A percentile compares a stretch with the other conserved stretches of the same genome.
Conservation (phyloP, 306 rosid genomes). For the Rubus parviflorus region DNA sequence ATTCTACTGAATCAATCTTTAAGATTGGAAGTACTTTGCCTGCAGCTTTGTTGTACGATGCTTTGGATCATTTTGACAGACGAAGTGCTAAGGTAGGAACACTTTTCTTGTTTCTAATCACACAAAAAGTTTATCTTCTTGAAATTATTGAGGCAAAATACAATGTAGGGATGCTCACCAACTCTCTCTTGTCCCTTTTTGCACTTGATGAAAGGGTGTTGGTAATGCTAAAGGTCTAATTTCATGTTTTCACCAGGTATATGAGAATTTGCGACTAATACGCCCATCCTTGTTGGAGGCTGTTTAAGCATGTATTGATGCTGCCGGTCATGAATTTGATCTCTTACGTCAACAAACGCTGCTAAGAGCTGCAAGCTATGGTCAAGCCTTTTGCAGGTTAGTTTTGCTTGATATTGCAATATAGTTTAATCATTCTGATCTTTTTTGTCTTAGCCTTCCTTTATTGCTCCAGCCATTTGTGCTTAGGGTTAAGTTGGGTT, state of each 20-base stretch:
- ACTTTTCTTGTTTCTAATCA: not conserved
- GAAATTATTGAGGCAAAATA: not conserved
- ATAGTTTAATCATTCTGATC: conserved; percentile 9
- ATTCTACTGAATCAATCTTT: conserved; percentile 88
- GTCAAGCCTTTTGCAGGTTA: conserved; percentile 97
- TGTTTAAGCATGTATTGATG: conserved; percentile 92
- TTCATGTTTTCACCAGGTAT: conserved; percentile 66
- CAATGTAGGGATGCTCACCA: no score
- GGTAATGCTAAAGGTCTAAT: not conserved
- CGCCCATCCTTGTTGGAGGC: conserved; percentile 87
- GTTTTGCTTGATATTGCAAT: conserved; percentile 29
- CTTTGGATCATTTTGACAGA: conserved; percentile 96
- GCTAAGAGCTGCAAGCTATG: conserved; percentile 96
- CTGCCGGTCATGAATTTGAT: conserved; percentile 97
- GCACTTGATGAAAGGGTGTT: no score
- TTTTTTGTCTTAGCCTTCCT: not conserved
- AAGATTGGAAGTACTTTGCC: conserved; percentile 96
- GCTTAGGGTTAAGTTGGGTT: not conserved
- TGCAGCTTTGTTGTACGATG: conserved; percentile 90
- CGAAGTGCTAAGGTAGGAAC: conserved; percentile 85
- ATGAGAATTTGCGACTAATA: conserved; percentile 95
- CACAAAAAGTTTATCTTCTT: not conserved
- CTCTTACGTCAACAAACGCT: conserved; percentile 72
- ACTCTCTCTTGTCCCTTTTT: no score
- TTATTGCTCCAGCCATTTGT: not conserved